Conservation (phyloP, 352 stramenopile genomes). For the Pythium periplocum region DNA sequence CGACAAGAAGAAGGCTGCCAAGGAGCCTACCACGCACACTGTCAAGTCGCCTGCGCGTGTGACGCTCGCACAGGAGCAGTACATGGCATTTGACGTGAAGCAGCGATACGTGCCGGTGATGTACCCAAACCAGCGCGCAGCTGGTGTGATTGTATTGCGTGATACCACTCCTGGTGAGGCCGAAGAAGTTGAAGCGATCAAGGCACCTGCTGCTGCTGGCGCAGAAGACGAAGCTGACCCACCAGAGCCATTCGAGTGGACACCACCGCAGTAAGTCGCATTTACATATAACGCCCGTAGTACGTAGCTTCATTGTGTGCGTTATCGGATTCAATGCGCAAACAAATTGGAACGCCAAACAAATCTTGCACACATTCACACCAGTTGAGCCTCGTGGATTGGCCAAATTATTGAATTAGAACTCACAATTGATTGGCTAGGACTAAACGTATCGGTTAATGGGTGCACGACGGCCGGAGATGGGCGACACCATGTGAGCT, state of each 20-base stretch:
- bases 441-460: too few relatives aligned
- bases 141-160: conserved; percentile 94
- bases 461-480: too few relatives aligned
- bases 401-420: too few relatives aligned
- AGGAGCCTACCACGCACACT: conserved; percentile 92
- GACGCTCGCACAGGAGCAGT: conserved; percentile 88
- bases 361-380: too few relatives aligned
- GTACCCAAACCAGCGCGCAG: conserved; percentile 54
- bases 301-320: too few relatives aligned
- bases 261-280: conserved; percentile 53
- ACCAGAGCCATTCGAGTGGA: conserved; percentile 97
- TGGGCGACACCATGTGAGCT: too few relatives aligned
- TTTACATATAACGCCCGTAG: too few relatives aligned
- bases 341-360: too few relatives aligned
- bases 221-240: conserved; percentile 93
- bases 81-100: conserved; percentile 88
- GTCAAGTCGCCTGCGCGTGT: conserved; percentile 93
- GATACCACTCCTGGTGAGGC: conserved; percentile 91
- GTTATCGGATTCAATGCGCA: too few relatives aligned
- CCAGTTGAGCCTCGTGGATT: too few relatives aligned
- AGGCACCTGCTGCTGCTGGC: conserved; percentile 85
- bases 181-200: conserved; percentile 92
- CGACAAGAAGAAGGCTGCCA: conserved; percentile 67
- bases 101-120: conserved; percentile 91
- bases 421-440: too few relatives aligned